These are phyloP conservation scores for Lasiosphaeriaceae sp. DNA, from an alignment of 495 filamentous ascomycete genomes.

Conservation along the genomic window DNA sequence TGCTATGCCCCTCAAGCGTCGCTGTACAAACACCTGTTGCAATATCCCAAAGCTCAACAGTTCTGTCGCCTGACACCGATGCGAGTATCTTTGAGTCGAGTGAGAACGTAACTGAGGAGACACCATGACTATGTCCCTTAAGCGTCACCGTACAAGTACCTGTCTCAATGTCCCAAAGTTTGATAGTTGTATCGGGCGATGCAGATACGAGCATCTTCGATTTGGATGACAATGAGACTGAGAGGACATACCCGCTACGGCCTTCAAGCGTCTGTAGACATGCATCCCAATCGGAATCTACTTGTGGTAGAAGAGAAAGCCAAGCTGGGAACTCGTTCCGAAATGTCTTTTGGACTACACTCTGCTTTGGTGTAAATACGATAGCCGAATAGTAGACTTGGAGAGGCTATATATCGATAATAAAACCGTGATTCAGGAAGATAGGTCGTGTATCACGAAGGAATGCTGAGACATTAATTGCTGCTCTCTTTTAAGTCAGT, in stretches of 20 bases:
- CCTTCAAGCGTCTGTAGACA: conserved; percentile 15
- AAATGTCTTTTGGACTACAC: conserved; percentile 12
- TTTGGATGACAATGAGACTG: conserved; percentile 37
- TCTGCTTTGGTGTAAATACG: conserved; percentile 17
- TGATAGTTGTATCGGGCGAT: conserved; percentile 21
- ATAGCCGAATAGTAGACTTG: conserved; percentile 13
- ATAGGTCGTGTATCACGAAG: conserved; percentile 24
- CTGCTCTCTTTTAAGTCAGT: conserved; percentile 4
- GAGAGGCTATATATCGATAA: conserved; percentile 25
- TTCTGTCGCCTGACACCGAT: conserved; percentile 21
- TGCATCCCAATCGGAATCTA: conserved; percentile 4
- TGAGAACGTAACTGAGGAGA: conserved; percentile 6
- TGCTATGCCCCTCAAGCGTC: conserved; percentile 8
- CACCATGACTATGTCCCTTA: conserved; percentile 4
- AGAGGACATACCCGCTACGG: conserved; percentile 12
- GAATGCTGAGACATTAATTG: conserved; percentile 9
- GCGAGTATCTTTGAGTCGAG: conserved; percentile 21
- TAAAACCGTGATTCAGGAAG: conserved; percentile 17
- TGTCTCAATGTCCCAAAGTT: conserved; percentile 11
- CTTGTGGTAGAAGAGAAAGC: not conserved
- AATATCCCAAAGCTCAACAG: conserved; percentile 12
- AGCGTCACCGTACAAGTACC: not conserved
- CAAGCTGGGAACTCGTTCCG: not conserved
- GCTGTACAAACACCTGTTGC: conserved; percentile 1
- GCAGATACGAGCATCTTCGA: conserved; percentile 14